phyloP scores from a whole-genome alignment of 768 basidiomycete species.

The Lentinula raphanica region DNA sequence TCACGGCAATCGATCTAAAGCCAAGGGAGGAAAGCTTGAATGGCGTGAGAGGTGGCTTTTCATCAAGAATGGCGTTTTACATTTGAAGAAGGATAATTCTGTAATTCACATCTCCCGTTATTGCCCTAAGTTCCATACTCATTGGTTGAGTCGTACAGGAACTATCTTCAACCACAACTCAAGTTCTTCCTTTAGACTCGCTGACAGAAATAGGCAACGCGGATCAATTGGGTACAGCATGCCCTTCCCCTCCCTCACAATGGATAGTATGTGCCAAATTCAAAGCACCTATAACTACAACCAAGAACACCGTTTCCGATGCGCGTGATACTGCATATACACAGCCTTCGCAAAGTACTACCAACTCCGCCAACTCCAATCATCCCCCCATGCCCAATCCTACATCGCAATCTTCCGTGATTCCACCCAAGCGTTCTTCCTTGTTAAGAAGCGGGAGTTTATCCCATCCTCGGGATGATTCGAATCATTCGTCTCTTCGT shows the following conservation, averaged over 20 bases:
- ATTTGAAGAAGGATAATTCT: slow-evolving; percentile 45
- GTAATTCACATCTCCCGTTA: slow-evolving; percentile 15
- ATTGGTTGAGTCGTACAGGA: slow-evolving; percentile 28
- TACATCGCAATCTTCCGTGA: not conserved
- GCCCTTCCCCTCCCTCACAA: slow-evolving; percentile 12
- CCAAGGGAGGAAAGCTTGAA: slow-evolving; percentile 29
- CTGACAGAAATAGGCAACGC: slow-evolving; percentile 40
- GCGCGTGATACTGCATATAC: not conserved
- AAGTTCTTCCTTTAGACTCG: slow-evolving; percentile 33
- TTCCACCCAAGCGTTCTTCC: not conserved
- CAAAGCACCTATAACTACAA: slow-evolving; percentile 6
- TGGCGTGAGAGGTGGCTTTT: slow-evolving; percentile 64
- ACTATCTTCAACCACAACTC: slow-evolving; percentile 22
- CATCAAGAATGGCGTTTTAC: slow-evolving; percentile 52
- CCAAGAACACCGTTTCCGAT: not conserved
- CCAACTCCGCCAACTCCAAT: not conserved
- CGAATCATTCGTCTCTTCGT: not conserved
- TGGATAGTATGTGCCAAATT: slow-evolving; percentile 41
- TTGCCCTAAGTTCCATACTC: not conserved
- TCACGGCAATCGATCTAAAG: not conserved
- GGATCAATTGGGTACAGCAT: slow-evolving; percentile 34
- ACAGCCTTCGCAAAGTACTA: not conserved
- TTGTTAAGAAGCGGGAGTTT: not conserved
- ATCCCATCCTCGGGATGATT: not conserved
- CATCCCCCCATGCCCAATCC: not conserved